Base-by-base conservation (phyloP, 2,329 filamentous ascomycete species). In the Penicillium decumbens region DNA sequence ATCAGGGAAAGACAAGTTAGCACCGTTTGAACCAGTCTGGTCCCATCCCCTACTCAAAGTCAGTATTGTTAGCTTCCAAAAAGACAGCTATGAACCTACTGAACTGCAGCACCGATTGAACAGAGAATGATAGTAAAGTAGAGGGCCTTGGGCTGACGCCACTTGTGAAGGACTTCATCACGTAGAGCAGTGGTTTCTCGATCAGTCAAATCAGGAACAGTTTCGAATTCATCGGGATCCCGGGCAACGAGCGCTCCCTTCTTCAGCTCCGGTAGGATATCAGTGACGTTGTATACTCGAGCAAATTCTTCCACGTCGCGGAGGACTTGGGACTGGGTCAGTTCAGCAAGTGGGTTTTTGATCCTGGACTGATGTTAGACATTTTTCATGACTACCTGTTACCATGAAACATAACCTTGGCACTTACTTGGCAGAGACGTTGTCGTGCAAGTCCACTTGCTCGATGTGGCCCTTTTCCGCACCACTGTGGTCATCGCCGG, bases 81-180 rank as follows among this genome's bases (percentile, higher is more conserved):
- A 24, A 10, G 18, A 4, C 4, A 18, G 12, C 4, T 5, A 42
- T 23, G 6, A 12, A 68, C 74, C 51, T 63, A 70, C 68, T 80
- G 77, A 0, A 79, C 74, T 7, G 76, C 75, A 43, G 77, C 76
- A 37, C 74, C 77, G 39, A 80, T 70, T 1, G 76, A 78, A 58
- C 75, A 78, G 13, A 79, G 68, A 35, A 76, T 71, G 53, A 80
- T 76, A 7, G 75, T 77, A 49, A 75, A 71, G 59, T 79, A 79
- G 6, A 80, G 66, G 12, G 70, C 53, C 40, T 52, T 56, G 3
- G 78, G 76, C 53, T 79, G 77, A 9, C 69, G 69, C 77, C 77
- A 80, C 50, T 75, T 74, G 56, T 78, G 73, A 15, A 67, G 60
- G 25, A 72, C 64, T 56, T 80, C 77, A 23, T 73, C 63, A n/a